Base-by-base conservation (phyloP, 177 flowering plant genomes). In the Vitis hybrid region DNA sequence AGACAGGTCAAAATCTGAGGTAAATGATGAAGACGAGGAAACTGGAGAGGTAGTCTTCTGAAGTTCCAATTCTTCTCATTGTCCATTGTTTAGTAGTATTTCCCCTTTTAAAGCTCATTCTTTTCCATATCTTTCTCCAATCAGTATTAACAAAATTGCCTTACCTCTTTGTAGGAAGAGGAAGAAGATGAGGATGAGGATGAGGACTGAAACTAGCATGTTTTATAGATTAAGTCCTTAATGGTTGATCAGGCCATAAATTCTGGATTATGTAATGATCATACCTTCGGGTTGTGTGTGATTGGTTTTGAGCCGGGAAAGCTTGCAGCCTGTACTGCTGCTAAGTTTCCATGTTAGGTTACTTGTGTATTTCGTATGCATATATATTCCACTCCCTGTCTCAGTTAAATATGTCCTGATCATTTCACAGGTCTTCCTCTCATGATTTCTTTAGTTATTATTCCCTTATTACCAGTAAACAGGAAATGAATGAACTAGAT, bases 1-100 rank as follows among this genome's bases (percentile, higher is more conserved):
- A 35, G 88, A 88, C 50, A 77, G 55, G 72, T 84, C 88, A 50
- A 84, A 84, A 64, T 81, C 94, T 52, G 87, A 85, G 65, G 73
- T 83, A 24, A 65, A 80, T 66, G 80, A 82, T 1, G 88, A 85
- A 24, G 90, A 86, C 11, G 89, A 82, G 65, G 87, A 70, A 57
- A 81, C 81, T 74, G 90, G 62, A n/a, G 90, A 87, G 84, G 90
- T 88, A 80, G 20, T 54, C 27, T 58, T 48, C 13, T 15, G n/a
- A 60, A 59, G 66, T 11, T 17, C 50, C 14, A 1, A 18, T 7
- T 58, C 20, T 5, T 60, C 27, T 6, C 27, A 59, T 32, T 55
- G 8, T 54, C 41, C 48, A 1, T 14, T 41, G 41, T 14, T 6
- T 21, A 10, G 58, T 10, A 9, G 50, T 9, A 27, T 14, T 24